phyloP scores from a whole-genome alignment of 805 yeast genomes.

The Scheffersomyces spartinae region DNA sequence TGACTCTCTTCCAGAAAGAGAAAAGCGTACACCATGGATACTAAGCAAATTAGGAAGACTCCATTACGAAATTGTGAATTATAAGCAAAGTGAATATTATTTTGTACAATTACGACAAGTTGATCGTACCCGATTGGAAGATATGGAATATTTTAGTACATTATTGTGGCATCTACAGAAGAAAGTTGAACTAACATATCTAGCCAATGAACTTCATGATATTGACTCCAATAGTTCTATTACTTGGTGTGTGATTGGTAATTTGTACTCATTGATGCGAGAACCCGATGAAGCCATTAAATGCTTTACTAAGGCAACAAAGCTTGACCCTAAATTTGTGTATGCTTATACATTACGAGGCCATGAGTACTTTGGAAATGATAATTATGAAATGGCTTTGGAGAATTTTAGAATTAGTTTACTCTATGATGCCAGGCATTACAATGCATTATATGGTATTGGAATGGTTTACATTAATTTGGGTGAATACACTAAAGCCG shows the following conservation, averaged over 20 bases:
- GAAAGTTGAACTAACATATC: slow-evolving; percentile 64
- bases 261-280: slow-evolving; percentile 67
- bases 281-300: slow-evolving; percentile 86
- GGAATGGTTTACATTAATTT: slow-evolving; percentile 87
- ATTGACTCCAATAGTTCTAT: slow-evolving; percentile 57
- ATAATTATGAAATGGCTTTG: slow-evolving; percentile 82
- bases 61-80: slow-evolving; percentile 81
- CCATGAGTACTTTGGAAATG: slow-evolving; percentile 80
- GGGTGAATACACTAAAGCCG: slow-evolving; percentile 78
- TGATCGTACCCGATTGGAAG: slow-evolving; percentile 72
- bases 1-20: slow-evolving; percentile 49
- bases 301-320: slow-evolving; percentile 72
- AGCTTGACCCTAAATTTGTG: slow-evolving; percentile 56
- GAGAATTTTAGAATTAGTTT: slow-evolving; percentile 75
- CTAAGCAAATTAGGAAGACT: slow-evolving; percentile 67
- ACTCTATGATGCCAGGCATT: slow-evolving; percentile 67
- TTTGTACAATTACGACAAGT: slow-evolving; percentile 51
- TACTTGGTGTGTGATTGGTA: slow-evolving; percentile 90
- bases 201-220: slow-evolving; percentile 72
- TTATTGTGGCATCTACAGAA: slow-evolving; percentile 86
- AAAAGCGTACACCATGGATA: slow-evolving; percentile 74
- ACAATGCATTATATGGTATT: slow-evolving; percentile 90
- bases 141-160: slow-evolving; percentile 88
- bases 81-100: slow-evolving; percentile 58
- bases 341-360: slow-evolving; percentile 92